Percentiles rank a stretch among this genome's conserved stretches.
Evolutionary conservation across 345 rosid genomes (phyloP).

Genomic region (Populus nigra): DNA sequence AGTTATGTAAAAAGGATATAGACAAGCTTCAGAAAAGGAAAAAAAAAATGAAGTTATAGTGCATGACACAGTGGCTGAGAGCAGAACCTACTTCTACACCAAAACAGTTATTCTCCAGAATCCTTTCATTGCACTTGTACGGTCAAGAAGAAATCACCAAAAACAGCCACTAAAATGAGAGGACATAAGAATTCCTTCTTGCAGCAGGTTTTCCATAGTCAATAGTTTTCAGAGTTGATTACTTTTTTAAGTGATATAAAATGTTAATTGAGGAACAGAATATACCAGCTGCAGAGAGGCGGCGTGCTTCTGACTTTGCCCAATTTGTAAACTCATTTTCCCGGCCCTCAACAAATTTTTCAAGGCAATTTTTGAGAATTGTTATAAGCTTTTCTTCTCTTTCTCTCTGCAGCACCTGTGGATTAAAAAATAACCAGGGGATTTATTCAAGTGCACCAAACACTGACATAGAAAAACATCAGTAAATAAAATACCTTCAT

Average conservation of each 20-base stretch:
- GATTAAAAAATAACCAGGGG: not conserved
- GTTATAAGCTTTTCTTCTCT: conserved; percentile 71
- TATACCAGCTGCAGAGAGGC: conserved; percentile 76
- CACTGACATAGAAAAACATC: not conserved
- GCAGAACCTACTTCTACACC: not conserved
- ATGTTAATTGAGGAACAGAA: not conserved
- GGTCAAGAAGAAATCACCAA: not conserved
- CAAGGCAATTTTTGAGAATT: conserved; percentile 58
- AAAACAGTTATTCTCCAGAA: not conserved
- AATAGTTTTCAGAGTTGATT: not conserved
- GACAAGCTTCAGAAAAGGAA: not conserved
- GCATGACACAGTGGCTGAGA: not conserved
- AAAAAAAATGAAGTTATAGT: not conserved
- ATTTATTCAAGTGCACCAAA: not conserved
- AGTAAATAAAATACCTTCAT: conserved; percentile 44
- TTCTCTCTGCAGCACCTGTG: conserved; percentile 68
- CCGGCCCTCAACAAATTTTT: conserved; percentile 69
- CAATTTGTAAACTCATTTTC: conserved; percentile 56
- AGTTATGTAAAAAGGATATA: not conserved
- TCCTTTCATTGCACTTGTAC: no score
- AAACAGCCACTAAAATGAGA: not conserved
- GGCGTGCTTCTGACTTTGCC: conserved; percentile 75
- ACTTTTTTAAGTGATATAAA: not conserved
- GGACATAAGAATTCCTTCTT: not conserved
- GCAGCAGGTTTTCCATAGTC: not conserved